Evolutionary conservation across 2,329 filamentous ascomycete species (phyloP).

Genomic region (Hortaea werneckii): DNA sequence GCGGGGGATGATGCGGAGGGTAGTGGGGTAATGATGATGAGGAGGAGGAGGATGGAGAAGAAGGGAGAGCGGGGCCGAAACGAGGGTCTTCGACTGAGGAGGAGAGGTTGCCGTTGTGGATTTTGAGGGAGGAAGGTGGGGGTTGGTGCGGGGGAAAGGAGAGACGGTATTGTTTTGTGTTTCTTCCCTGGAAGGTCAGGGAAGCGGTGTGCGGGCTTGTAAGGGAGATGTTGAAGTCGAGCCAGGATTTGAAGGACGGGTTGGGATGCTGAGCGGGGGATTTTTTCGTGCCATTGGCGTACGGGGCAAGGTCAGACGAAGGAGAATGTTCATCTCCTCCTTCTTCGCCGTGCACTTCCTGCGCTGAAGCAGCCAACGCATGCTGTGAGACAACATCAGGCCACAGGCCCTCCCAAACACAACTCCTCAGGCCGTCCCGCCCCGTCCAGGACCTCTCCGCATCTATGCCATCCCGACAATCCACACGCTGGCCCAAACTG

Average conservation of each 20-base stretch:
- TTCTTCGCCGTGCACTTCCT: background rate
- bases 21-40: conserved; percentile 24
- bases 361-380: background rate
- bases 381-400: conserved; percentile 49
- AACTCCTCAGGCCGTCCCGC: conserved; percentile 49
- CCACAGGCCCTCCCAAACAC: conserved; percentile 59
- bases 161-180: conserved; percentile 71
- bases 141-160: conserved; percentile 46
- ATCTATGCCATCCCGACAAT: conserved; percentile 23
- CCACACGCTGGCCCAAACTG: conserved; percentile 47
- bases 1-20: conserved; percentile 72
- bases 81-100: conserved; percentile 8
- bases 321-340: too few species aligned
- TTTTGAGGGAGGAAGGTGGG: conserved; percentile 53
- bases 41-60: too few species aligned
- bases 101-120: conserved; percentile 37
- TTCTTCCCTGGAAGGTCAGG: conserved; percentile 58
- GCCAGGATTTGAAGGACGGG: conserved; percentile 36
- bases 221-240: conserved; percentile 53
- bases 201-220: conserved; percentile 44
- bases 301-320: background rate
- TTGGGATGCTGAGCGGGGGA: background rate
- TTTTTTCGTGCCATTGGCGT: conserved; percentile 8
- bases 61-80: background rate
- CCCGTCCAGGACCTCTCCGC: conserved; percentile 22